Evolutionary conservation across 2,329 filamentous ascomycete species (phyloP).

Genomic region (Phoma sp.): DNA sequence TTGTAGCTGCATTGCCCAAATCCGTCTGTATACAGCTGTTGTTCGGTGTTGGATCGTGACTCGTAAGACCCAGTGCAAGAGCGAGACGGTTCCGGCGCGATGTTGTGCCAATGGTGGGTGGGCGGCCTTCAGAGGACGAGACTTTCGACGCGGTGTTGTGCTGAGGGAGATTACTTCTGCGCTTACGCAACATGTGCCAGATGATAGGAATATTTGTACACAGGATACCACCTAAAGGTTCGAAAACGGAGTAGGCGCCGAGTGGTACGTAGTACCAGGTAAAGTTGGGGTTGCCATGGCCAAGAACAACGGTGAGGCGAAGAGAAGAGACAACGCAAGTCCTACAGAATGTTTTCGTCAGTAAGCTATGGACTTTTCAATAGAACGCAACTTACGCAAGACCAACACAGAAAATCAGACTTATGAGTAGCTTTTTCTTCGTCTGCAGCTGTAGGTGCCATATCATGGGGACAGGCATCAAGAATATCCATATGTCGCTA

Average conservation of each 20-base stretch:
- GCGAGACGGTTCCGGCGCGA: slow-evolving; percentile 30
- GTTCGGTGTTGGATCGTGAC: slow-evolving; percentile 27
- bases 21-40: slow-evolving; percentile 30
- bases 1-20: slow-evolving; percentile 12
- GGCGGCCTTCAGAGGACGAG: slow-evolving; percentile 18
- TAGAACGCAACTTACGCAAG: slow-evolving; percentile 34
- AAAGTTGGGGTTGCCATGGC: slow-evolving; percentile 39
- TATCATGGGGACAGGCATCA: slow-evolving; percentile 44
- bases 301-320: slow-evolving; percentile 40
- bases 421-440: slow-evolving; percentile 42
- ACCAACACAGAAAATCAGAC: slow-evolving; percentile 42
- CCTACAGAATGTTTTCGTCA: slow-evolving; percentile 17
- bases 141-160: slow-evolving; percentile 24
- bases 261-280: slow-evolving; percentile 45
- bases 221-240: slow-evolving; percentile 44
- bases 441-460: slow-evolving; percentile 43
- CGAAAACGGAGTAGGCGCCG: slow-evolving; percentile 44
- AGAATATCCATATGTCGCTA: slow-evolving; percentile 44
- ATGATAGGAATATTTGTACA: slow-evolving; percentile 45
- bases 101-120: slow-evolving; percentile 30
- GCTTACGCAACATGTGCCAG: slow-evolving; percentile 44
- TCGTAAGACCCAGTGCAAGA: slow-evolving; percentile 34
- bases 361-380: background rate
- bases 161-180: slow-evolving; percentile 20
- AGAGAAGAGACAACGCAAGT: slow-evolving; percentile 43